Percentiles rank a stretch among this genome's conserved stretches.
Conservation (phyloP, 1,284 basidiomycete genomes). For the Sanghuangporus baumii region DNA sequence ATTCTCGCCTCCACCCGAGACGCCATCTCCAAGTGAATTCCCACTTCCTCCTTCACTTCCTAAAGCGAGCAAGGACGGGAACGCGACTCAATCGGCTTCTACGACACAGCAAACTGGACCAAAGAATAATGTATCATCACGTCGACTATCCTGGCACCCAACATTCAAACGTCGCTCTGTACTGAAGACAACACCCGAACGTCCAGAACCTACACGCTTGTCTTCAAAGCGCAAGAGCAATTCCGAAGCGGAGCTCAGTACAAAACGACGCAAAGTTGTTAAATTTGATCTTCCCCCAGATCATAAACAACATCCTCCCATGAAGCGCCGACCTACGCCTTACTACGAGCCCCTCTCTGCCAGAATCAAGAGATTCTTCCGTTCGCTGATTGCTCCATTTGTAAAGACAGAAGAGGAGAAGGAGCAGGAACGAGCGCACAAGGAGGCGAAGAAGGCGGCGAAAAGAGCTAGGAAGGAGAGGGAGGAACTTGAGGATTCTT, state of each 20-base stretch:
- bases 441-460: background rate
- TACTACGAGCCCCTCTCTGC: background rate
- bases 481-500: background rate
- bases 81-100: background rate
- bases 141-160: background rate
- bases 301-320: background rate
- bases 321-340: background rate
- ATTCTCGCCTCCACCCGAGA: background rate
- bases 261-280: conserved; percentile 1
- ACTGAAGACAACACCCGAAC: background rate
- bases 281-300: background rate
- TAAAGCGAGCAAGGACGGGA: background rate
- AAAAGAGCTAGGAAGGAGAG: background rate
- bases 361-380: background rate
- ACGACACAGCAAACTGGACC: background rate
- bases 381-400: background rate
- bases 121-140: background rate
- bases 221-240: background rate
- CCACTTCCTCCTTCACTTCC: background rate
- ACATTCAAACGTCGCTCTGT: background rate
- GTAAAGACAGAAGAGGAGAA: background rate
- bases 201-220: background rate
- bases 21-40: background rate
- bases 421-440: background rate
- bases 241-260: background rate